Percentiles rank a stretch among this genome's conserved stretches.
These are phyloP conservation scores for Apiospora hydei DNA, from an alignment of 2,329 filamentous ascomycete species.

Conservation along the genomic window DNA sequence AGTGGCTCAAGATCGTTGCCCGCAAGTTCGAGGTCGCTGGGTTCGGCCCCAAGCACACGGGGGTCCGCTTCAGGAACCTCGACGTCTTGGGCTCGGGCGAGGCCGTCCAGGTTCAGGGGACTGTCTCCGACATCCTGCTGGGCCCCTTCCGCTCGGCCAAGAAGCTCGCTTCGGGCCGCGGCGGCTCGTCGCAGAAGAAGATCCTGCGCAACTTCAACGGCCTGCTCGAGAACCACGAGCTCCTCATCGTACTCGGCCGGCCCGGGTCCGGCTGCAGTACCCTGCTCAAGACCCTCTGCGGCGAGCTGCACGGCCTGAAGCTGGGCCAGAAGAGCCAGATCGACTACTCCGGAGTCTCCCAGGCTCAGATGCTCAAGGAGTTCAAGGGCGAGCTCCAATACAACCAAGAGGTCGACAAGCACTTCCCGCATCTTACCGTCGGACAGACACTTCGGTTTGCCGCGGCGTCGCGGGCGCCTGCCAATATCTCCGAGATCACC, in stretches of 20 bases:
- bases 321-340: conserved; percentile 48
- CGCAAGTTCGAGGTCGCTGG: conserved; percentile 3
- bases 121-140: neutral
- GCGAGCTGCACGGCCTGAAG: conserved; percentile 30
- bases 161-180: conserved; percentile 53
- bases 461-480: conserved; percentile 71
- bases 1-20: conserved; percentile 10
- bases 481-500: conserved; percentile 60
- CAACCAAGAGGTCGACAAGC: conserved; percentile 42
- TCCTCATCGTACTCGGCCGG: conserved; percentile 55
- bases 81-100: conserved; percentile 17
- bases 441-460: conserved; percentile 79
- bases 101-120: conserved; percentile 17
- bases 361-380: conserved; percentile 61
- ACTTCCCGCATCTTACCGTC: conserved; percentile 77
- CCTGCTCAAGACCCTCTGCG: conserved; percentile 57
- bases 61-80: conserved; percentile 7
- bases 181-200: conserved; percentile 53
- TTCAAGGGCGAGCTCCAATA: conserved; percentile 64
- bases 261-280: conserved; percentile 59
- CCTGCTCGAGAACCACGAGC: conserved; percentile 64
- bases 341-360: conserved; percentile 69
- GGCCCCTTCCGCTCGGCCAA: conserved; percentile 11
- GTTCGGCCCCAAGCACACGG: conserved; percentile 9
- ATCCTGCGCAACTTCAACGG: conserved; percentile 72